Evolutionary conservation across 306 rosid genomes (phyloP), one percentile per base, ranked within the genome.

Genomic region (Delonix regia): DNA sequence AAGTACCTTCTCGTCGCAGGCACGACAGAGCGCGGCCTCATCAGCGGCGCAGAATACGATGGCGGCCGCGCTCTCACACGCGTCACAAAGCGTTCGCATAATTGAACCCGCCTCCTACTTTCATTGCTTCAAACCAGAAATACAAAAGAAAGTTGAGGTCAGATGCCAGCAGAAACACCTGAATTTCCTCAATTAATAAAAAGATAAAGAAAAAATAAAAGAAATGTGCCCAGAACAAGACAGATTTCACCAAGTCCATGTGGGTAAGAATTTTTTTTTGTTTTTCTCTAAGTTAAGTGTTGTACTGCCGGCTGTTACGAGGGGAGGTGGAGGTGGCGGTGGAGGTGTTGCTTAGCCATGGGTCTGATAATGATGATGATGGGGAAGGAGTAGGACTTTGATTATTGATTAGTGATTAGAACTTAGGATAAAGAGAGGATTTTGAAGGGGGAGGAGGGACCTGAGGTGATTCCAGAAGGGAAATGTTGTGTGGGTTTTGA

Each of bases 51-150:
- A 96, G 87, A 96, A 96, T 28, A 96, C 88, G 56, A 92, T 88
- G 15, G 99, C 99, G 15, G 97, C 94, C 3, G 99, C 97, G 69
- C 96, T 89, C 89, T 93, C 98, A 83, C 99, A 96, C 75, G 99
- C 89, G 76, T 96, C 99, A 80, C 99, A 96, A 84, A 96, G 90
- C 80, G 97, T 93, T 88, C 99, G 97, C 99, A 96, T 96, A 75
- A 83, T 88, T 86, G 73, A 27, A 47, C 39, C 63, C 79, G 49
- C 70, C 80, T 59, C 73, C 80, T 78, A 78, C 87, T 89, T 87
- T 93, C 98, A 96, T 93, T 76, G 85, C 90, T 89, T 80, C 87
- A 69, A 27, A 52, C 63, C 74, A 85, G 10, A 81, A 60, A 80
- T 21, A 75, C 13, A 47, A 30, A 12, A 53, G 9, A 55, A 47